Evolutionary conservation across 495 filamentous ascomycete species (phyloP).

Genomic region (Penicillium coprophilum): DNA sequence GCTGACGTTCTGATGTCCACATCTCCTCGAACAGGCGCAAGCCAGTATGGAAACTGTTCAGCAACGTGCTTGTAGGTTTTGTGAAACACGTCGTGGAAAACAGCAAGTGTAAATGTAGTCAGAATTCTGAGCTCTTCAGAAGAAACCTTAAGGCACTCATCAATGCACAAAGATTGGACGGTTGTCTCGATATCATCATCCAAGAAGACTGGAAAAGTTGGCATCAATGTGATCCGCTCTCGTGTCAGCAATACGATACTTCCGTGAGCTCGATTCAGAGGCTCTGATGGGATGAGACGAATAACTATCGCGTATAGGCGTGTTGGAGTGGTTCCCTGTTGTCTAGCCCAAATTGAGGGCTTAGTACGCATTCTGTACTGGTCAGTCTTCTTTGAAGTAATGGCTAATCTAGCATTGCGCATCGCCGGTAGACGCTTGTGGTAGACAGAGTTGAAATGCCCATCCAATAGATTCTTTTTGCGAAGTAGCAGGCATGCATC

Average conservation of each 20-base stretch:
- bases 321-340: conserved; percentile 49
- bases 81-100: conserved; percentile 87
- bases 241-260: conserved; percentile 75
- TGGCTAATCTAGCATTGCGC: conserved; percentile 86
- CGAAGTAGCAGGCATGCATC: conserved; percentile 74
- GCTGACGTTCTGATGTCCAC: neutral
- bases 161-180: conserved; percentile 49
- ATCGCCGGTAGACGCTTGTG: conserved; percentile 75
- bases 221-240: conserved; percentile 59
- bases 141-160: conserved; percentile 40
- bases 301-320: conserved; percentile 66
- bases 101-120: conserved; percentile 66
- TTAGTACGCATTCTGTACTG: conserved; percentile 78
- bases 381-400: conserved; percentile 70
- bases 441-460: conserved; percentile 69
- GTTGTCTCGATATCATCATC: conserved; percentile 57
- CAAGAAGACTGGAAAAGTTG: conserved; percentile 69
- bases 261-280: conserved; percentile 58
- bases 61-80: conserved; percentile 69
- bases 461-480: conserved; percentile 66
- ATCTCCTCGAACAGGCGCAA: conserved; percentile 55
- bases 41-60: conserved; percentile 77
- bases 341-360: conserved; percentile 70
- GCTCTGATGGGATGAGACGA: conserved; percentile 54
- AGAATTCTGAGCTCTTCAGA: conserved; percentile 49